These are phyloP conservation scores for Curvularia sp. DNA, from an alignment of 2,329 filamentous ascomycete species.

Conservation along the genomic window DNA sequence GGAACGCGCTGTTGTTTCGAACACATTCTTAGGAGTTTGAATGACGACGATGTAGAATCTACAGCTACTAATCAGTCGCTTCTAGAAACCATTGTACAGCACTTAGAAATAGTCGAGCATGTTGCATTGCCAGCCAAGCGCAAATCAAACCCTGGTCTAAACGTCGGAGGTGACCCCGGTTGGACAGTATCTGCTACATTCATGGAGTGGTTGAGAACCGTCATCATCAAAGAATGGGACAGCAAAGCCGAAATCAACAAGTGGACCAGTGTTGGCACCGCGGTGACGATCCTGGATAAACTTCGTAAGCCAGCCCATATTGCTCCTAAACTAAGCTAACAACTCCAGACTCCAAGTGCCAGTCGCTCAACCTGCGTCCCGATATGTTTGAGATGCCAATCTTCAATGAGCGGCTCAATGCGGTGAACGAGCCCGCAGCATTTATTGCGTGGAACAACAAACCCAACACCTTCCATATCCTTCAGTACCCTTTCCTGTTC, in stretches of 20 bases:
- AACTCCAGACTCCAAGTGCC: conserved; percentile 27
- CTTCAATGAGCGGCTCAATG: conserved; percentile 76
- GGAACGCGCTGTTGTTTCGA: conserved; percentile 58
- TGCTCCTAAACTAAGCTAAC: conserved; percentile 17
- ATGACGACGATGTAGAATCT: neutral
- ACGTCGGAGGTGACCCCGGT: conserved; percentile 37
- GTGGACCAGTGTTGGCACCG: conserved; percentile 76
- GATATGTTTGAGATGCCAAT: conserved; percentile 77
- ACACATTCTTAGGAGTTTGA: conserved; percentile 53
- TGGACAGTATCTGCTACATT: conserved; percentile 48
- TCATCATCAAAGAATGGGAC: conserved; percentile 82
- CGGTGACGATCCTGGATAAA: conserved; percentile 73
- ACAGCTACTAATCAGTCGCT: conserved; percentile 11
- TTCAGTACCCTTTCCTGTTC: conserved; percentile 84
- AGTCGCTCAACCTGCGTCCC: conserved; percentile 58
- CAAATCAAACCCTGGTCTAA: conserved; percentile 25
- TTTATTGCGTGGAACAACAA: conserved; percentile 71
- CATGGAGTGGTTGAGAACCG: conserved; percentile 75
- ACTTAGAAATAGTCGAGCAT: conserved; percentile 35
- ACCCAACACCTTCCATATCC: conserved; percentile 72
- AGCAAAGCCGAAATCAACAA: conserved; percentile 73
- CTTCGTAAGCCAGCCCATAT: conserved; percentile 61
- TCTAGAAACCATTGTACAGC: conserved; percentile 30
- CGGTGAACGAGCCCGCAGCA: conserved; percentile 71
- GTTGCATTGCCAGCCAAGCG: conserved; percentile 30